Evolutionary conservation across 305 asterid species (phyloP), one percentile per base, ranked within the genome.

Genomic region (Fraxinus dipetala): DNA sequence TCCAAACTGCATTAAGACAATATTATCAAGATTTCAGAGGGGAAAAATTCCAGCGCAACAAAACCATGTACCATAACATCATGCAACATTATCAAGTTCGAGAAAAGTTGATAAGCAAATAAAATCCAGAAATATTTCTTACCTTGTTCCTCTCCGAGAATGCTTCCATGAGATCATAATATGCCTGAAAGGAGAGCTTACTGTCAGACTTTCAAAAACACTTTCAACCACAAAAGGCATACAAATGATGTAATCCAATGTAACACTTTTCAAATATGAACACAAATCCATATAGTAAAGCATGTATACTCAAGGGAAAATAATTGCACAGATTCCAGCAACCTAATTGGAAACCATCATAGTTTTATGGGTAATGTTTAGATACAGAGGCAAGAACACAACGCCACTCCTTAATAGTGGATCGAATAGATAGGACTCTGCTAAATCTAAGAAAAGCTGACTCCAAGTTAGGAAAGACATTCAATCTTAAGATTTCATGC

Each of bases 141-240:
- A 94, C 99, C 98, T 94, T 96, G 92, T 96, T 96, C 82, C 98
- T 91, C 76, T 96, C 99, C 48, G 91, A 86, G 87, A 96, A 94
- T 80, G 98, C 98, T 85, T 93, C 91, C 94, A 96, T 90, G 88
- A 96, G 98, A 79, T 90, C 98, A 81, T 89, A 90, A 77, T 96
- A 96, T 76, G 97, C 99, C 99, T 94, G 95, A 87, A 86, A 59
- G 61, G 78, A 80, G 78, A 83, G 79, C 80, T 83, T 65, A 77
- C 78, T 30, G 80, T 88, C 87, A 87, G 82, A 76, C 78, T 0
- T 76, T 73, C 79, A 84, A 63, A 77, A 70, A 78, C 79, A 67
- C 61, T 22, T 77, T 32, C 72, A 77, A 69, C 75, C 79, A 79
- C 75, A 26, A 59, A 59, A 59, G 28, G 34, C 72, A 22, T 9